These are phyloP conservation scores for Brettanomyces bruxellensis DNA, from an alignment of 805 yeast species.

Conservation along the genomic window DNA sequence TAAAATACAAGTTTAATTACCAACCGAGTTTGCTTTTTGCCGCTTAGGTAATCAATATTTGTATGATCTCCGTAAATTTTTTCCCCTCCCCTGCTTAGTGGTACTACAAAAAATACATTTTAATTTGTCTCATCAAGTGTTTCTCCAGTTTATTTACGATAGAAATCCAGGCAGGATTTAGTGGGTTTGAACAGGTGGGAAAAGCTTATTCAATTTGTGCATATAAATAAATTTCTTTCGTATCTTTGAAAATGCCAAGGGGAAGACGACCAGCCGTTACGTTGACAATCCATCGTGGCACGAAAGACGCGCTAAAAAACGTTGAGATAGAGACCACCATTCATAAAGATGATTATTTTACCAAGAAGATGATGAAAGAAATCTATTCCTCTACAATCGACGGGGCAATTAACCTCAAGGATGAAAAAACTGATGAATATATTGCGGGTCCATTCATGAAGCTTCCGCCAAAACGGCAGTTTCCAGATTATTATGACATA, in stretches of 20 bases:
- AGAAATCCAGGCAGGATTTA: too few relatives aligned
- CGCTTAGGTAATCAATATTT: too few relatives aligned
- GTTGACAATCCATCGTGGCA: background rate
- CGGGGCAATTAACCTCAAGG: slow-evolving; percentile 7
- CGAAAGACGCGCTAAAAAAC: background rate
- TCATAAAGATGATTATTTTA: background rate
- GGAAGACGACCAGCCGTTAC: background rate
- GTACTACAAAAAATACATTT: too few relatives aligned
- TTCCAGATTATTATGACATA: slow-evolving; percentile 67
- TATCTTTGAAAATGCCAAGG: background rate
- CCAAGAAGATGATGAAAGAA: slow-evolving; percentile 1
- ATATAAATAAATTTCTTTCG: too few relatives aligned
- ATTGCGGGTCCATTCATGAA: slow-evolving; percentile 46
- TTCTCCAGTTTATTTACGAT: too few relatives aligned
- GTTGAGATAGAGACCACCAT: background rate
- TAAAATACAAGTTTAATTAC: too few relatives aligned
- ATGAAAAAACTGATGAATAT: slow-evolving; percentile 17
- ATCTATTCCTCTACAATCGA: slow-evolving; percentile 5
- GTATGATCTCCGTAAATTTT: too few relatives aligned
- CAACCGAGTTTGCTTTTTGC: too few relatives aligned
- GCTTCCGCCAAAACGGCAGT: slow-evolving; percentile 62
- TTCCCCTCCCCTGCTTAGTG: too few relatives aligned
- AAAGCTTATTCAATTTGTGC: too few relatives aligned
- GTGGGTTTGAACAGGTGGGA: too few relatives aligned
- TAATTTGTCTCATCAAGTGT: too few relatives aligned